Evolutionary conservation across 208 protist genomes (phyloP), one percentile per base, ranked within the genome.

Genomic region (Ichthyophonus hoferi): DNA sequence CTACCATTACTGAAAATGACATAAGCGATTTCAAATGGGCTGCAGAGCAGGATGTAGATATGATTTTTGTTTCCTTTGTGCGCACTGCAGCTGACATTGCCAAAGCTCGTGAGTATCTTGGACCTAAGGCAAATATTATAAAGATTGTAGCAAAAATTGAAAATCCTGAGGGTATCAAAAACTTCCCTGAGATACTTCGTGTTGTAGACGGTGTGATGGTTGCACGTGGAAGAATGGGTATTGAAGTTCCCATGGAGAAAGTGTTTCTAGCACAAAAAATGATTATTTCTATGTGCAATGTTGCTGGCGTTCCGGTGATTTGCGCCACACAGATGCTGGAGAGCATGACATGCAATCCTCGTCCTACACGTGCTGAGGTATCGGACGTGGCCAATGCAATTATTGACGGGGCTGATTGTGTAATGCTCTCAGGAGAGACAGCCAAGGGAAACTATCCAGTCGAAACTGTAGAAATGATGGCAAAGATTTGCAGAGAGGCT

Each of bases 311-410:
- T 94, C 98, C 98, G 34, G 97, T 99, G 35, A 99, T 99, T 91
- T 98, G 97, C 42, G 98, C 98, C 7, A 99, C 98, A 50, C 98
- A 99, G 93, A 99, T 99, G 98, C 96, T 99, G 79, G 97, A 99
- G 92, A 98, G 93, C 1, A 97, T 97, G 95, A 95, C 94, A 24
- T 93, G 95, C 81, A 99, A 99, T 92, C 98, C 98, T 34, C 94
- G 98, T 76, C 98, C 98, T 38, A 99, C 98, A 34, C 95, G 98
- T 58, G 98, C 98, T 40, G 98, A 99, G 94, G 97, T 97, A 38
- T 97, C 96, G 1, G 97, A 95, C 83, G 97, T 99, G 33, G 97
- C 97, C 43, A 99, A 99, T 91, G 98, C 97, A 34, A 97, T 99
- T 34, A 95, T 98, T 79, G 98, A 99, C 94, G 98, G 98, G 50